Evolutionary conservation across 352 stramenopile species (phyloP).

Genomic region (Globisporangium orthogonon): DNA sequence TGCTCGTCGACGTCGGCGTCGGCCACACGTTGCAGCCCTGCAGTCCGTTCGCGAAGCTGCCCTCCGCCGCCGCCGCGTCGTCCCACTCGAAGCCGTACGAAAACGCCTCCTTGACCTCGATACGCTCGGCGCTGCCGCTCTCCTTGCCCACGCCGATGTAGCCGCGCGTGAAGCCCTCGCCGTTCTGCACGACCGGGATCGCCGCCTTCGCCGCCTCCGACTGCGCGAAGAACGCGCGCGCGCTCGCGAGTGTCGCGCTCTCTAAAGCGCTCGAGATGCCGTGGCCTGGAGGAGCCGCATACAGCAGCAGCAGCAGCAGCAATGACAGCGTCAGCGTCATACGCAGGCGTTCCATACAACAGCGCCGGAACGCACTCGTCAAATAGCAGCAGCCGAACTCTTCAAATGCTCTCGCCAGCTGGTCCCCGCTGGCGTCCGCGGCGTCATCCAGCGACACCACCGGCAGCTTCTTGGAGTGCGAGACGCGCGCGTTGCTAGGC

Average conservation of each 20-base stretch:
- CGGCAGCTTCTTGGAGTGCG: conserved; percentile 24
- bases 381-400: conserved; percentile 78
- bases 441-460: conserved; percentile 55
- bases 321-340: background rate
- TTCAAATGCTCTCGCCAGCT: conserved; percentile 50
- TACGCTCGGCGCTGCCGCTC: conserved; percentile 65
- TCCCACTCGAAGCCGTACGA: conserved; percentile 81
- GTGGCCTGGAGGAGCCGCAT: conserved; percentile 21
- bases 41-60: conserved; percentile 42
- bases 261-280: conserved; percentile 44
- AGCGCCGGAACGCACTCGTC: conserved; percentile 12
- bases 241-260: conserved; percentile 42
- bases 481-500: conserved; percentile 1
- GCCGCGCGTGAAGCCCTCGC: conserved; percentile 67
- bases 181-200: conserved; percentile 58
- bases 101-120: conserved; percentile 81
- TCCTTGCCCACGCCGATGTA: conserved; percentile 79
- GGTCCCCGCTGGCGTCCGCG: conserved; percentile 27
- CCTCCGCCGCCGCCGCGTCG: background rate
- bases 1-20: background rate
- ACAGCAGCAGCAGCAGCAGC: background rate
- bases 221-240: conserved; percentile 54
- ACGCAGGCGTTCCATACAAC: background rate
- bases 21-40: conserved; percentile 76
- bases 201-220: conserved; percentile 35